Evolutionary conservation across 164 flowering plant genomes (phyloP).

Genomic region (Akebia trifoliata): DNA sequence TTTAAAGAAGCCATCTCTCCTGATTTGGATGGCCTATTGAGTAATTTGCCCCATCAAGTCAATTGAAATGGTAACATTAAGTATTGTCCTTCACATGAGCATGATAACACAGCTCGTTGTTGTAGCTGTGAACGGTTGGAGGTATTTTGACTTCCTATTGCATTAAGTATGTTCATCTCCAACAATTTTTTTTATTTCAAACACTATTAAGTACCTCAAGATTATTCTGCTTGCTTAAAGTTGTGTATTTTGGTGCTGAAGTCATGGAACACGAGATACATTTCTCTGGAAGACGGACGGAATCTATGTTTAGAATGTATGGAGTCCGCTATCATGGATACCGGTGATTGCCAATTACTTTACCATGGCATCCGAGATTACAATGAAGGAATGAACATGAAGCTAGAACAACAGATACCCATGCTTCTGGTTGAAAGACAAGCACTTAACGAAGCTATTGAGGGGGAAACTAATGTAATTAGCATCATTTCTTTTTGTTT

Average conservation of each 20-base stretch:
- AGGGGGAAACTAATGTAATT: slow-evolving; percentile 79
- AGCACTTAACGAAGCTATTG: slow-evolving; percentile 88
- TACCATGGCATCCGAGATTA: slow-evolving; percentile 80
- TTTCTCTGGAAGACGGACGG: no score
- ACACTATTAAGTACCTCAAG: neutral
- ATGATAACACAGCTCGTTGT: slow-evolving; percentile 74
- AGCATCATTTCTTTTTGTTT: neutral
- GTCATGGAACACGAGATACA: no score
- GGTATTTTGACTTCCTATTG: slow-evolving; percentile 36
- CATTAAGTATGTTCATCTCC: no score
- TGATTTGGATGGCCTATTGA: slow-evolving; percentile 13
- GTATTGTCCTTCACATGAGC: slow-evolving; percentile 40
- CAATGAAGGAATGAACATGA: slow-evolving; percentile 94
- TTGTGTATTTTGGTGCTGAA: no score
- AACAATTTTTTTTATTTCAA: neutral
- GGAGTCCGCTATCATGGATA: slow-evolving; percentile 86
- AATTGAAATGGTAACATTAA: neutral
- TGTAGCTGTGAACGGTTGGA: slow-evolving; percentile 93
- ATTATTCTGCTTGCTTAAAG: slow-evolving; percentile 13
- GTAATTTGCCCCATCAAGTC: neutral
- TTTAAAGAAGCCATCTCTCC: slow-evolving; percentile 16
- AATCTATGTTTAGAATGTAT: slow-evolving; percentile 81
- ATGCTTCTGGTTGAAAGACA: slow-evolving; percentile 90
- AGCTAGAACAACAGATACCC: slow-evolving; percentile 77
- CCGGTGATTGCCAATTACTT: slow-evolving; percentile 78